Evolutionary conservation across 176 grass and related monocot species (phyloP).

Genomic region (Luzula sylvatica): DNA sequence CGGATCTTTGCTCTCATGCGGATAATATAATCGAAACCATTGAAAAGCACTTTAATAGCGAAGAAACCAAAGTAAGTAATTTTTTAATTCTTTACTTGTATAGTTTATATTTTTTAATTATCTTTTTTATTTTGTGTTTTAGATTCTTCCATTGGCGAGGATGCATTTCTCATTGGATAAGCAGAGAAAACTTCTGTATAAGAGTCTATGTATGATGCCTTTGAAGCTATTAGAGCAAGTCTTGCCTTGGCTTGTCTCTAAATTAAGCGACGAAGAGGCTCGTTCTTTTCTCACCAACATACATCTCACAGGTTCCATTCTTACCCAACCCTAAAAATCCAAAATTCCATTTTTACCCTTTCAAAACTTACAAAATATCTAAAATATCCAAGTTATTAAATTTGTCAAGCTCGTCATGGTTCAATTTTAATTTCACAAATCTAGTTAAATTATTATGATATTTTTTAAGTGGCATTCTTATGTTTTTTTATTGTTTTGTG

Average conservation of each 20-base stretch:
- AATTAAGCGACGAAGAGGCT: constrained; percentile 64
- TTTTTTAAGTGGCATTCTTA: too few species aligned
- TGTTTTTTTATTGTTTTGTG: not conserved
- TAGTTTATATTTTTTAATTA: constrained; percentile 13
- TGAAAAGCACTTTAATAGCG: constrained; percentile 74
- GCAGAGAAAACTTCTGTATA: constrained; percentile 81
- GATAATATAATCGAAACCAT: constrained; percentile 93
- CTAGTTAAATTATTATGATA: too few species aligned
- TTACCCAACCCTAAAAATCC: too few species aligned
- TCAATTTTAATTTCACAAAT: too few species aligned
- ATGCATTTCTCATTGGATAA: constrained; percentile 76
- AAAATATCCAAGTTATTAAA: too few species aligned
- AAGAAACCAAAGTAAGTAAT: constrained; percentile 76
- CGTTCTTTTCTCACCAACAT: constrained; percentile 85
- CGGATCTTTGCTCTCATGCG: constrained; percentile 76
- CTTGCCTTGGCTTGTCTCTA: constrained; percentile 86
- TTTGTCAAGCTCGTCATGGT: too few species aligned
- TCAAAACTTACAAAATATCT: too few species aligned
- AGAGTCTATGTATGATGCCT: constrained; percentile 88
- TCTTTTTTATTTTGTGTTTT: constrained; percentile 23
- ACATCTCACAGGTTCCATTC: constrained; percentile 56
- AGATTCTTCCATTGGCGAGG: constrained; percentile 99
- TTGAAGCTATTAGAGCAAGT: constrained; percentile 85
- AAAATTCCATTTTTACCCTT: too few species aligned
- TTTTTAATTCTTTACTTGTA: not conserved